A percentile compares a stretch with the other conserved stretches of the same genome.
Evolutionary conservation across 306 rosid genomes (phyloP).

Genomic region (Vigna nakashimae): DNA sequence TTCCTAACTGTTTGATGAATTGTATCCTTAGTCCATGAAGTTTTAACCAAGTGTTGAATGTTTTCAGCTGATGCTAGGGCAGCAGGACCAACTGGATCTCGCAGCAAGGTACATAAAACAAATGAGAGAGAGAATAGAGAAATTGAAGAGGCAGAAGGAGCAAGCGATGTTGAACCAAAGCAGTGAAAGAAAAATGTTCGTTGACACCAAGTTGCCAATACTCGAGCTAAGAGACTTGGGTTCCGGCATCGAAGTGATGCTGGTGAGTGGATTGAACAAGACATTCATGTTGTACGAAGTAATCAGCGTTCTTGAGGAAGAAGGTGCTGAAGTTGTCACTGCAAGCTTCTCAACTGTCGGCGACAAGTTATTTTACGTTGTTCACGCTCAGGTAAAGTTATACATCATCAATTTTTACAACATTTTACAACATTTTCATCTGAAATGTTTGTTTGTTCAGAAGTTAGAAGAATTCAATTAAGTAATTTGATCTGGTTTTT

Average conservation of each 20-base stretch:
- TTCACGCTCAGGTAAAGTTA: slow-evolving; percentile 68
- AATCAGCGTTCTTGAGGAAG: slow-evolving; percentile 64
- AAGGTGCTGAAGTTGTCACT: slow-evolving; percentile 74
- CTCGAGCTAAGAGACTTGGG: slow-evolving; percentile 62
- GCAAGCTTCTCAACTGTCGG: slow-evolving; percentile 57
- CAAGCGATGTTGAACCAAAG: slow-evolving; percentile 36
- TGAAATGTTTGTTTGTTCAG: too few relatives aligned
- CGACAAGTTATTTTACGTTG: slow-evolving; percentile 54
- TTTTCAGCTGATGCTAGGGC: slow-evolving; percentile 54
- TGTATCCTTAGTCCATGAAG: background rate
- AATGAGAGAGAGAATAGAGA: slow-evolving; percentile 59
- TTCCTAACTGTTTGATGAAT: background rate
- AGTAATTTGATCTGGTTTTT: background rate
- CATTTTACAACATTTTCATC: background rate
- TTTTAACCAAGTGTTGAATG: background rate
- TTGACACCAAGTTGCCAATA: slow-evolving; percentile 45
- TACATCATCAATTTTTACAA: background rate
- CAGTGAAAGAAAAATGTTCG: background rate
- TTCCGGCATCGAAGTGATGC: slow-evolving; percentile 58
- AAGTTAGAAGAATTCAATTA: too few relatives aligned
- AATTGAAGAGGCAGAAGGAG: slow-evolving; percentile 58
- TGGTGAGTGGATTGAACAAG: slow-evolving; percentile 58
- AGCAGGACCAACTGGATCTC: slow-evolving; percentile 62
- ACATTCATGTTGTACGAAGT: slow-evolving; percentile 65
- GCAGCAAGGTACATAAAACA: slow-evolving; percentile 60